Evolutionary conservation across 2,329 filamentous ascomycete genomes (phyloP).

Genomic region (Colletotrichum tamarilloi): DNA sequence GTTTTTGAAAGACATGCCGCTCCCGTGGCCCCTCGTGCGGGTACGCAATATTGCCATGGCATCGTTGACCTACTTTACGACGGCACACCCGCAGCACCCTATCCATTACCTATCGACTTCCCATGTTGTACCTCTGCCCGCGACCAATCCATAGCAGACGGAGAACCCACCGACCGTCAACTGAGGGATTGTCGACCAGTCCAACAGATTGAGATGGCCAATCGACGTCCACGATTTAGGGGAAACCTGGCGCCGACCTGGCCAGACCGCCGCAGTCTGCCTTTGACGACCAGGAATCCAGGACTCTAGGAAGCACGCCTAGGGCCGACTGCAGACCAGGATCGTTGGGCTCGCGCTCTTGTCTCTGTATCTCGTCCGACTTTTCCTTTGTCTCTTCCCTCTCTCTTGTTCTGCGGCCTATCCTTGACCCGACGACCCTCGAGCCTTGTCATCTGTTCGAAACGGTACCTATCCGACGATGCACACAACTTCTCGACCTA

Average conservation of each 20-base stretch:
- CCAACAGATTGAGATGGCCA: background rate
- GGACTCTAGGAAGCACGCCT: background rate
- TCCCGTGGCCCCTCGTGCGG: background rate
- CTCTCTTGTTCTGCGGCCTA: background rate
- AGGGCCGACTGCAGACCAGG: background rate
- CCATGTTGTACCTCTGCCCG: background rate
- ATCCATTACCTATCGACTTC: background rate
- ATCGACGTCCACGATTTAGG: background rate
- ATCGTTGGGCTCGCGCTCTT: background rate
- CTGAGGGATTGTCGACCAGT: background rate
- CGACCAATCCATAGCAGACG: background rate
- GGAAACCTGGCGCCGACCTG: slow-evolving; percentile 10
- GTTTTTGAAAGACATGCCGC: background rate
- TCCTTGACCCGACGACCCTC: background rate
- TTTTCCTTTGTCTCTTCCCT: background rate
- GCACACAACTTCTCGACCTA: background rate
- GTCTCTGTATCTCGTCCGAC: background rate
- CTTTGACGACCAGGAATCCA: background rate
- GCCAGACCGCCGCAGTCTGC: slow-evolving; percentile 10
- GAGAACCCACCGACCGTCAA: background rate
- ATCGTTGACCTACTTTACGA: background rate
- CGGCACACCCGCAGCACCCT: background rate
- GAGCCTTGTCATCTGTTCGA: background rate
- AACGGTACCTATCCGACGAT: background rate
- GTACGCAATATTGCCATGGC: background rate